A percentile compares a stretch with the other conserved stretches of the same genome.
These are phyloP conservation scores for Candida berthetii DNA, from an alignment of 805 yeast species.

Conservation along the genomic window DNA sequence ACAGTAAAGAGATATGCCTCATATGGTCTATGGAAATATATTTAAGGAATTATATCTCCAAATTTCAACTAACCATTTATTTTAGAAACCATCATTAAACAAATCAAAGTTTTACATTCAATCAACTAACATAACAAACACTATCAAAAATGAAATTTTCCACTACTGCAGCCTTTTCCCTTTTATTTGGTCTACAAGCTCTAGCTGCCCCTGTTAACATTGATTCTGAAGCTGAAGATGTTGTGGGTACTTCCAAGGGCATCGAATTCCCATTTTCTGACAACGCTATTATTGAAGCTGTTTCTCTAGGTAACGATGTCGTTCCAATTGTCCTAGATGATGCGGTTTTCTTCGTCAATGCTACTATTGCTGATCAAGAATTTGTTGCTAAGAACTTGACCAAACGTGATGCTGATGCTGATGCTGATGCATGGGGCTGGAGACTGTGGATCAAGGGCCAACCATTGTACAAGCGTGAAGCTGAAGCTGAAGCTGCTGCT, in stretches of 20 bases:
- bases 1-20: too few relatives aligned
- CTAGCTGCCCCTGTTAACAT: slow-evolving; percentile 5
- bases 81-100: too few relatives aligned
- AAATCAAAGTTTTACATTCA: too few relatives aligned
- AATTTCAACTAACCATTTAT: too few relatives aligned
- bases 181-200: slow-evolving; percentile 3
- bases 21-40: too few relatives aligned
- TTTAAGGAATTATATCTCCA: too few relatives aligned
- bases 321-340: slow-evolving; percentile 17
- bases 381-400: neutral
- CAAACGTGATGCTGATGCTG: slow-evolving; percentile 6
- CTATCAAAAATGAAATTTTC: slow-evolving; percentile 7
- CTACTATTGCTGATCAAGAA: slow-evolving; percentile 10
- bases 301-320: slow-evolving; percentile 13
- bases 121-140: too few relatives aligned
- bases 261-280: slow-evolving; percentile 21
- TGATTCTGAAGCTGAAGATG: slow-evolving; percentile 3
- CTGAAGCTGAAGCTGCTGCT: too few relatives aligned
- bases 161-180: slow-evolving; percentile 7
- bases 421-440: slow-evolving; percentile 6
- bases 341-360: slow-evolving; percentile 19
- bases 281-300: slow-evolving; percentile 19
- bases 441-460: neutral
- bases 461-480: too few relatives aligned
- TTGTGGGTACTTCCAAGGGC: slow-evolving; percentile 8